Base-by-base conservation (phyloP, 192 early-diverging fungal species). In the Podila verticillata region DNA sequence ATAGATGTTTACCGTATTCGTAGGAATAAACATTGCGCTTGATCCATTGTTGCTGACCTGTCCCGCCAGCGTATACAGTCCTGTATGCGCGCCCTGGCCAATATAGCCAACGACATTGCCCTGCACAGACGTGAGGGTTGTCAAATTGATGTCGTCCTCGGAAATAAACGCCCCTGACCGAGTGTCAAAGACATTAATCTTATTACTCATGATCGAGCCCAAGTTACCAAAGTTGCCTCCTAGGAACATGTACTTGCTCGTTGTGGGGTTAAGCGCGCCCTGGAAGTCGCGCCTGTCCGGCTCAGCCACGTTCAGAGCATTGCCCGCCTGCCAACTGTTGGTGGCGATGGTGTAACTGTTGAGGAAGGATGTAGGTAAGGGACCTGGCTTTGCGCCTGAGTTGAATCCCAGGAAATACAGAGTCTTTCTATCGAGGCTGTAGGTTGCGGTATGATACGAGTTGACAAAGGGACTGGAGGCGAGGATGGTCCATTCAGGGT, bases 251-350 rank as follows among this genome's bases (percentile, higher is more conserved):
- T 60, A 60, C 17, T 3, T 32, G 29, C 58, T 29, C 0, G 26
- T 60, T 7, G 22, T 26, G 17, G 58, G 58, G 26, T 60, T 19
- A 6, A 30, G 26, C 20, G 24, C 58, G 19, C 58, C 58, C 8
- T 60, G 58, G 15, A 60, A 60, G 58, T 60, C 58, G 26, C 58
- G 58, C 58, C 58, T 60, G 30, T 32, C 26, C 17, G 39, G 1
- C 39, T 15, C 39, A 44, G 13, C 39, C 39, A 17, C 13, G 39
- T 10, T 15, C 13, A 15, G 13, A 44, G 12, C 10, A 3, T 6
- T 6, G 32, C 39, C 15, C 1, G 0, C 1, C 17, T 17, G 15
- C 58, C 58, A 60, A 8, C 5, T 17, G 26, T 60, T 13, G 15
- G 22, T 60, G 6, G 9, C 58, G 15, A 60, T 32, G 5, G 58